Percentiles rank a stretch among this genome's conserved stretches.
phyloP scores from a whole-genome alignment of 805 yeast genomes.

The Candida montana region DNA sequence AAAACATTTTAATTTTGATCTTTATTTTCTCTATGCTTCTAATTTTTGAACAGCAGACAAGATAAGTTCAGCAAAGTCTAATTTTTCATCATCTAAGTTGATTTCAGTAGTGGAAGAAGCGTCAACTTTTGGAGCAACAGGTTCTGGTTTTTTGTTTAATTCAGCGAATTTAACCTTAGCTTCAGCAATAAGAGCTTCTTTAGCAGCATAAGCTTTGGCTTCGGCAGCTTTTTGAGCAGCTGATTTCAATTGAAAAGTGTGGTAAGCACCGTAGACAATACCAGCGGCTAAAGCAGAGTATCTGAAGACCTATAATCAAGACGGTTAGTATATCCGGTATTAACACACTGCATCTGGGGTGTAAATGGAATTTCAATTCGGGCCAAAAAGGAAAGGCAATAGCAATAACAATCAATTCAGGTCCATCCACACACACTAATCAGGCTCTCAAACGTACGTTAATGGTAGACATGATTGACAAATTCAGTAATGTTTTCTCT shows the following conservation, averaged over 20 bases:
- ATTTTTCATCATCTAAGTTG: slow-evolving; percentile 84
- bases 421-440: background rate
- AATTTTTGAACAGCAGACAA: slow-evolving; percentile 58
- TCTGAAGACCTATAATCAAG: slow-evolving; percentile 63
- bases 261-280: slow-evolving; percentile 80
- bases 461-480: slow-evolving; percentile 39
- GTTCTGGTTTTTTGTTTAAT: slow-evolving; percentile 43
- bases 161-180: slow-evolving; percentile 88
- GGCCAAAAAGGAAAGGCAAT: too few species aligned
- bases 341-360: background rate
- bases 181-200: slow-evolving; percentile 72
- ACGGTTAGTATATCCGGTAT: slow-evolving; percentile 9
- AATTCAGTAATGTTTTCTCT: background rate
- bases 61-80: slow-evolving; percentile 73
- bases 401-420: too few species aligned
- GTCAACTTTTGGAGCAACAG: slow-evolving; percentile 17
- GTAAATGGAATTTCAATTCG: background rate
- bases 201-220: slow-evolving; percentile 51
- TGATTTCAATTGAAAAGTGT: slow-evolving; percentile 63
- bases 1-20: background rate
- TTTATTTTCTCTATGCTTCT: slow-evolving; percentile 24
- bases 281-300: slow-evolving; percentile 90
- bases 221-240: slow-evolving; percentile 56
- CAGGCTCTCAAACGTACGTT: slow-evolving; percentile 33
- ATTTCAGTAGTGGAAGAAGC: slow-evolving; percentile 41